These are phyloP conservation scores for Aspergillus carbonarius DNA, from an alignment of 2,329 filamentous ascomycete species.

Conservation along the genomic window DNA sequence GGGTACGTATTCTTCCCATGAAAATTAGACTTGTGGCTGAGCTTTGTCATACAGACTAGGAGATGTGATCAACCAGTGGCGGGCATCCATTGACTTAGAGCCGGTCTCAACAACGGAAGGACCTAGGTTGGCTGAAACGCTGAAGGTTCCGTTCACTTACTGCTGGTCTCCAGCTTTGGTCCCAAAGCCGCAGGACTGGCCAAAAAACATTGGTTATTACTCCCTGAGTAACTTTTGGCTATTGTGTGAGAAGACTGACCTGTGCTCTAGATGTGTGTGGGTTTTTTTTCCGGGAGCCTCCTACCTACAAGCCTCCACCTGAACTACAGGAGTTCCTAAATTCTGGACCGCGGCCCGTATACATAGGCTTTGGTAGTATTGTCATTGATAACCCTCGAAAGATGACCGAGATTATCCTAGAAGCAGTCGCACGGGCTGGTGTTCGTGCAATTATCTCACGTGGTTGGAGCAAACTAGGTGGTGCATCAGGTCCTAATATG, in stretches of 20 bases:
- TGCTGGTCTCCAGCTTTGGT: slow-evolving; percentile 47
- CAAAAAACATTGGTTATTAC: slow-evolving; percentile 34
- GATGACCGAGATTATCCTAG: slow-evolving; percentile 48
- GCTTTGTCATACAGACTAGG: slow-evolving; percentile 32
- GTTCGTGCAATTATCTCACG: slow-evolving; percentile 55
- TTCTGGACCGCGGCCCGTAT: slow-evolving; percentile 51
- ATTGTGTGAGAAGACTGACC: neutral
- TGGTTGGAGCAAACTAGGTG: slow-evolving; percentile 54
- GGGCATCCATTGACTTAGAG: slow-evolving; percentile 42
- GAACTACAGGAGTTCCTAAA: slow-evolving; percentile 47
- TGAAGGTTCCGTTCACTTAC: slow-evolving; percentile 47
- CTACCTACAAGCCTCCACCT: slow-evolving; percentile 41
- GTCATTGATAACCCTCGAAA: slow-evolving; percentile 52
- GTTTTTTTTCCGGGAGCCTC: slow-evolving; percentile 45
- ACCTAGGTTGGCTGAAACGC: slow-evolving; percentile 34
- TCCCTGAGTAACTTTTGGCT: too few species aligned
- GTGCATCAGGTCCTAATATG: slow-evolving; percentile 37
- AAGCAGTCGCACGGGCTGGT: slow-evolving; percentile 49
- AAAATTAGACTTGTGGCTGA: neutral
- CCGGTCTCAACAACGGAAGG: slow-evolving; percentile 38
- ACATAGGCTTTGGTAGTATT: slow-evolving; percentile 59
- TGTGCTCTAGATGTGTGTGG: slow-evolving; percentile 41
- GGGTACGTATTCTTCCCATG: slow-evolving; percentile 31
- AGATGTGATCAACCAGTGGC: slow-evolving; percentile 49
- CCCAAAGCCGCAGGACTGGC: slow-evolving; percentile 44